Base-by-base conservation (phyloP, 163 green algal species). In the Scenedesmus sp. region DNA sequence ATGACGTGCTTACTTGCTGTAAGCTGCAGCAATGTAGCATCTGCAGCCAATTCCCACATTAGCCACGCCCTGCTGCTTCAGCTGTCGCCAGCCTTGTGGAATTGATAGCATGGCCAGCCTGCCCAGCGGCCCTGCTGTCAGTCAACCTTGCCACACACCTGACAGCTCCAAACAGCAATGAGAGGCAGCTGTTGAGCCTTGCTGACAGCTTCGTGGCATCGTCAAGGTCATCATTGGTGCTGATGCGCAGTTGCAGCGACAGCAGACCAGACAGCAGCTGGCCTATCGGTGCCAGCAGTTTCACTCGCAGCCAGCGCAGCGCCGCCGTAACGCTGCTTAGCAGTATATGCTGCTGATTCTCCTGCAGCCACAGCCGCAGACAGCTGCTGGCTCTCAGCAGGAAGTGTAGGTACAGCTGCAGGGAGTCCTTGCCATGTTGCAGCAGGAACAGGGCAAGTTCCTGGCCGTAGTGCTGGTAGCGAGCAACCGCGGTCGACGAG, bases 111-210 rank as follows among this genome's bases (percentile, higher is more conserved):
- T 76, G 30, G 49, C 30, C 24, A 26, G 59, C 59, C 65, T 76
- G 65, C 35, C 24, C 53, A 26, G 20, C 30, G 33, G 1, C 15
- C 78, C 35, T 56, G 78, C 24, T 33, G 42, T 6, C 24, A 37
- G 35, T 51, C 37, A 83, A 15, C 35, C 37, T 30, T 26, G 33
- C 33, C 68, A 37, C 85, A 2, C 40, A 90, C 86, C 51, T 79
- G 51, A 91, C 65, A 12, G 73, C 76, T 42, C 86, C 86, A 91
- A 81, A 91, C 30, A 91, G 46, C 86, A 91, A 26, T 4, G 33
- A 49, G 26, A 91, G n/a, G 59, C 51, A 84, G 26, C 76, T 91
- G 76, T 81, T 78, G 3, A 91, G 12, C 10, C 86, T 37, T 1
- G 72, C 72, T 56, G 86, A 91, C 24, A 65, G 10, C 43, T 61